phyloP scores from a whole-genome alignment of 129 eudicot genomes.

The Flaveria brownii region DNA sequence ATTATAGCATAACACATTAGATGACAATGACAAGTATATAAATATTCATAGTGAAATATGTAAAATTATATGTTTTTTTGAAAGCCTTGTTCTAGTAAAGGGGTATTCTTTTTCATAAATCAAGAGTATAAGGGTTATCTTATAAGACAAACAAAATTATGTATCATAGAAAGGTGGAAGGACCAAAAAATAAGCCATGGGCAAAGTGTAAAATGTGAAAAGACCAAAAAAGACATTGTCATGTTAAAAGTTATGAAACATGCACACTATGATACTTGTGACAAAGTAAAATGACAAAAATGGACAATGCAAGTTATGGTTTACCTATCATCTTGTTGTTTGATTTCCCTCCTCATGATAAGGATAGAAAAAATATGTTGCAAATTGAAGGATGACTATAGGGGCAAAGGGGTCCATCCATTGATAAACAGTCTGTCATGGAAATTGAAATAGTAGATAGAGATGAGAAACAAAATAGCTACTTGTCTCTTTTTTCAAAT shows the following conservation, averaged over 20 bases:
- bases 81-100: constrained; percentile 8
- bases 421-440: constrained; percentile 37
- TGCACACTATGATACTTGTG: constrained; percentile 2
- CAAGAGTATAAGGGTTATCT: neutral
- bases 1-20: constrained; percentile 3
- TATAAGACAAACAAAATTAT: neutral
- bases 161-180: neutral
- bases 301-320: constrained; percentile 28
- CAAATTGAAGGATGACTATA: constrained; percentile 25
- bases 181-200: neutral
- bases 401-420: constrained; percentile 38
- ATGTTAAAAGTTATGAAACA: constrained; percentile 14
- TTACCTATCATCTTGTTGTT: constrained; percentile 33
- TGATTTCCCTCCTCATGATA: constrained; percentile 50
- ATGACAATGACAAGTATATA: constrained; percentile 19
- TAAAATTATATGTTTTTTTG: constrained; percentile 5
- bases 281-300: constrained; percentile 22
- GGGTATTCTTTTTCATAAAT: neutral
- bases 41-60: constrained; percentile 5
- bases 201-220: constrained; percentile 3
- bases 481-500: constrained; percentile 51
- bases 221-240: constrained; percentile 11
- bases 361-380: constrained; percentile 45
- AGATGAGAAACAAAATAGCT: constrained; percentile 44
- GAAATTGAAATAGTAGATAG: constrained; percentile 13